Evolutionary conservation across 495 filamentous ascomycete species (phyloP).

Genomic region (Clohesyomyces aquaticus): DNA sequence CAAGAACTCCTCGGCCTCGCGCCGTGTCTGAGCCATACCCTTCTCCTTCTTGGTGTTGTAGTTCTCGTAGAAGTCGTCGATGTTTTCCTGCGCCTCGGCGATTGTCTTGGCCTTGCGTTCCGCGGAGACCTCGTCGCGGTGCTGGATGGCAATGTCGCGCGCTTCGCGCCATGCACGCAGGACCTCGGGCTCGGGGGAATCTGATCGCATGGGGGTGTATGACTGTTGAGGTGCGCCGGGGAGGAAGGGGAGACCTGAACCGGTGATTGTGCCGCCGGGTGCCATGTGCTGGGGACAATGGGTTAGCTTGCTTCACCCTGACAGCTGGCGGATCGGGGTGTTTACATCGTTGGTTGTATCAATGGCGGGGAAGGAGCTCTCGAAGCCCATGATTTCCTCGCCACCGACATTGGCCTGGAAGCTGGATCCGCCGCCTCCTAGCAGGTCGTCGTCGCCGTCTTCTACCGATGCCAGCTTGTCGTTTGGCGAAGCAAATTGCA

Average conservation of each 20-base stretch:
- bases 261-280: slow-evolving; percentile 87
- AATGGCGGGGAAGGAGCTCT: slow-evolving; percentile 85
- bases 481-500: slow-evolving; percentile 80
- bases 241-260: slow-evolving; percentile 70
- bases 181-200: slow-evolving; percentile 84
- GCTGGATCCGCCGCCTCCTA: slow-evolving; percentile 62
- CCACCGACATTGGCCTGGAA: slow-evolving; percentile 47
- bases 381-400: slow-evolving; percentile 70
- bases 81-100: slow-evolving; percentile 81
- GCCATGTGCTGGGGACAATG: slow-evolving; percentile 65
- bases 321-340: not conserved
- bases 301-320: not conserved
- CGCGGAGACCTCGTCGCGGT: slow-evolving; percentile 75
- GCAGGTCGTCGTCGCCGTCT: slow-evolving; percentile 68
- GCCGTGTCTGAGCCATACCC: slow-evolving; percentile 75
- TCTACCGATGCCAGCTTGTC: slow-evolving; percentile 65
- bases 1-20: slow-evolving; percentile 94
- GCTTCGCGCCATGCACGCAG: slow-evolving; percentile 92
- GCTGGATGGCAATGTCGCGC: slow-evolving; percentile 73
- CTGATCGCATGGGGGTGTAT: slow-evolving; percentile 49
- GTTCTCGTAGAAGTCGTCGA: slow-evolving; percentile 99
- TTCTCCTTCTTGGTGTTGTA: slow-evolving; percentile 98
- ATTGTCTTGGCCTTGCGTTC: slow-evolving; percentile 79
- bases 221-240: slow-evolving; percentile 59
- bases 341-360: slow-evolving; percentile 76